A percentile compares a stretch with the other conserved stretches of the same genome.
These are phyloP conservation scores for Chlorella sorokiniana DNA, from an alignment of 139 green algal species.

Conservation along the genomic window DNA sequence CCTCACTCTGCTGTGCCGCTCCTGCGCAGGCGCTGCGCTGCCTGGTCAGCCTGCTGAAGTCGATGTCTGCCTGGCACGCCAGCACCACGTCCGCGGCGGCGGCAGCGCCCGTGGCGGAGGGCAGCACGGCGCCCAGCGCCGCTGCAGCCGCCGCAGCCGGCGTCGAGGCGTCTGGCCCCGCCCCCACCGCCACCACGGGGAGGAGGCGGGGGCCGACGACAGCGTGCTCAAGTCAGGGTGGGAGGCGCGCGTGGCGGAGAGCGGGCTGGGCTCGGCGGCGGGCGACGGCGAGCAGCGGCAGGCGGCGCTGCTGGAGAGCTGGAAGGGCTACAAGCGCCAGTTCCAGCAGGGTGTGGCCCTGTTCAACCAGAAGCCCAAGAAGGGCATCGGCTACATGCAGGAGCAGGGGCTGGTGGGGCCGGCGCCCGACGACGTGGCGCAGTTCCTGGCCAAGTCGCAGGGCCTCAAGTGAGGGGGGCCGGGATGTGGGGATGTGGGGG, in stretches of 20 bases:
- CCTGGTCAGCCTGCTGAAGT: constrained; percentile 70
- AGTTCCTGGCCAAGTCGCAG: constrained; percentile 59
- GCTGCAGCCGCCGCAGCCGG: not conserved
- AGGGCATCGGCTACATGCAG: constrained; percentile 86
- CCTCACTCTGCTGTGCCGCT: too few species aligned
- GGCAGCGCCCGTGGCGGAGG: not conserved
- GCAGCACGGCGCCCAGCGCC: too few species aligned
- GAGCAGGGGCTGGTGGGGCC: constrained; percentile 81
- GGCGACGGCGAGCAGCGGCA: constrained; percentile 33
- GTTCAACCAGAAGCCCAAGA: constrained; percentile 98
- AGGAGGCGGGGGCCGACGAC: constrained; percentile 25
- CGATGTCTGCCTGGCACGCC: constrained; percentile 79
- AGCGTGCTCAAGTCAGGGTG: constrained; percentile 30
- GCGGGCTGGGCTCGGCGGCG: not conserved
- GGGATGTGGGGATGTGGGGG: not conserved
- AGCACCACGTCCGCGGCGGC: not conserved
- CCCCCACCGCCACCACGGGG: not conserved
- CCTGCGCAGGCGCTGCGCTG: constrained; percentile 78
- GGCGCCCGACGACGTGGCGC: constrained; percentile 62
- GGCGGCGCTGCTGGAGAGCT: constrained; percentile 62
- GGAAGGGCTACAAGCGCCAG: constrained; percentile 76
- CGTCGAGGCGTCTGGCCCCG: not conserved
- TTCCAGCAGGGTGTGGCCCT: constrained; percentile 86
- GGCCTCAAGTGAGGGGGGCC: constrained; percentile 75
- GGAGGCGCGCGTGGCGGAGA: constrained; percentile 36